phyloP scores from a whole-genome alignment of 2,329 filamentous ascomycete genomes.

The Botrytis hyacinthi region DNA sequence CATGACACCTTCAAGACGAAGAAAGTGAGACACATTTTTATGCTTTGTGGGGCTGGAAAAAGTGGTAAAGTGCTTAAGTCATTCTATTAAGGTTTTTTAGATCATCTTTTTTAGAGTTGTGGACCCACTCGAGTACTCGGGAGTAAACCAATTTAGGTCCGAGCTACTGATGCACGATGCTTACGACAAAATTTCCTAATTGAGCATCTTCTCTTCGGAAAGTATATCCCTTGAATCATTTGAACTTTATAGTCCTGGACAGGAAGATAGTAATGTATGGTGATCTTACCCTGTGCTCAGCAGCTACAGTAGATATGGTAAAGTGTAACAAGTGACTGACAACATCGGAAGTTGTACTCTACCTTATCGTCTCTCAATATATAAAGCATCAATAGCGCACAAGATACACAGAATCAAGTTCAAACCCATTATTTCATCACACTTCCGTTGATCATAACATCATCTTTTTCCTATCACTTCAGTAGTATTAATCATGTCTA shows the following conservation, averaged over 20 bases:
- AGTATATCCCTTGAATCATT: background rate
- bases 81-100: no score
- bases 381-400: background rate
- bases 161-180: no score
- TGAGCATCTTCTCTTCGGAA: background rate
- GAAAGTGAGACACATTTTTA: no score
- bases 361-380: background rate
- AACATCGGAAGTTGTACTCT: background rate
- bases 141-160: no score
- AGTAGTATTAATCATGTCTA: background rate
- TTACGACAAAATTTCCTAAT: background rate
- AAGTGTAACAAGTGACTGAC: background rate
- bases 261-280: background rate
- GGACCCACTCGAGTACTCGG: no score
- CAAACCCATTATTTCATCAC: background rate
- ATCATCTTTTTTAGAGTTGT: no score
- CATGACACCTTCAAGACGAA: no score
- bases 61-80: no score
- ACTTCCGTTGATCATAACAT: background rate
- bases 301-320: background rate
- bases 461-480: background rate
- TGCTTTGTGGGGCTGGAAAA: no score
- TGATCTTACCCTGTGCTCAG: background rate
- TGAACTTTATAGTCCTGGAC: no score
- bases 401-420: background rate